Base-by-base conservation (phyloP, 2,329 filamentous ascomycete genomes). In the Xylariaceae sp. region DNA sequence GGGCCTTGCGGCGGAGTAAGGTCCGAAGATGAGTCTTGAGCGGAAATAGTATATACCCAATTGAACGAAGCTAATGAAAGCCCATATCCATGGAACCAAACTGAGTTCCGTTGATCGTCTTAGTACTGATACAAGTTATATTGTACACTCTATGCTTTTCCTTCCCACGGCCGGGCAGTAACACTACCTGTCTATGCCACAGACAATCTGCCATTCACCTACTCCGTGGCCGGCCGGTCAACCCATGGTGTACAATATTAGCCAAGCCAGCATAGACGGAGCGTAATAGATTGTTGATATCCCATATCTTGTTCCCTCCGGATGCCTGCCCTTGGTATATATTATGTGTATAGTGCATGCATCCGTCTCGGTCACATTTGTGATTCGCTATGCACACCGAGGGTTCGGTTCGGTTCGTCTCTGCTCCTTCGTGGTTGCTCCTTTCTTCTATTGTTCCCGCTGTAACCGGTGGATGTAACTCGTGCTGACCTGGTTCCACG, bases 401-500 rank as follows among this genome's bases (percentile, higher is more conserved):
- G 36, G 6, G 28, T 11, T 31, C 24, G 26, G 16, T 17, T 33
- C 19, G 8, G 12, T 6, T 31, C n/a, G 2, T 33, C 7, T 31
- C 28, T 31, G 28, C 12, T n/a, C n/a, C 28, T 31, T 28, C 34
- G 17, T 9, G 14, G 31, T 47, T 23, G 17, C 14, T 24, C 5
- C 14, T 41, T 33, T 16, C 28, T n/a, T 47, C 44, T 53, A 63
- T 23, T 56, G 77, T 77, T 88, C 87, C 64, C 81, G 80, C 74
- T 88, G 85, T 75, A 86, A 74, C 65, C 84, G 81, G 61, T 75
- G 75, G 69, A 91, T 84, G 73, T 91, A 92, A 36, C 87, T 81
- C 44, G 80, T 75, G 77, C 87, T 89, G 69, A 91, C 87, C 62
- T 83, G 78, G 76, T 92, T 92, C 90, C 90, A 94, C 9, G 89